Evolutionary conservation across 495 filamentous ascomycete species (phyloP).

Genomic region (Margaritispora aquatica): DNA sequence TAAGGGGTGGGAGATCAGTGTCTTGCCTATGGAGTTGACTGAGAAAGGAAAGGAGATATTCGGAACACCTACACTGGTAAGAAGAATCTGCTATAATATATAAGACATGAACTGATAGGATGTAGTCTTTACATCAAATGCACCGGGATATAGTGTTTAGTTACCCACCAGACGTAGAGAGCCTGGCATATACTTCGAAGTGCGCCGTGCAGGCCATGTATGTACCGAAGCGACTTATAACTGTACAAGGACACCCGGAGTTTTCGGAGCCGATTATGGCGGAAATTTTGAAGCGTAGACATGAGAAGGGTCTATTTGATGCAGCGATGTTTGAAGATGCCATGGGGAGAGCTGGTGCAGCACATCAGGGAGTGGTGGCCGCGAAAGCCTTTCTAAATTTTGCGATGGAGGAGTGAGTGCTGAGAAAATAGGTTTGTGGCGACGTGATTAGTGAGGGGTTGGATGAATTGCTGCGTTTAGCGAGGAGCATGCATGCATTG

Average conservation of each 20-base stretch:
- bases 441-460: neutral
- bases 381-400: conserved; percentile 68
- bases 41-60: conserved; percentile 68
- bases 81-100: conserved; percentile 10
- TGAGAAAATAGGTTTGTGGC: neutral
- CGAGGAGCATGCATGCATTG: neutral
- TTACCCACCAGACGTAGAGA: conserved; percentile 53
- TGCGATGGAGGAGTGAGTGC: conserved; percentile 42
- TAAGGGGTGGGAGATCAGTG: conserved; percentile 76
- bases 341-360: conserved; percentile 53
- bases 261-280: conserved; percentile 69
- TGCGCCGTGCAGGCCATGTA: conserved; percentile 84
- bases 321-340: conserved; percentile 58
- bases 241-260: conserved; percentile 90
- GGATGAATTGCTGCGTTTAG: neutral
- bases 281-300: conserved; percentile 58
- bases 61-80: conserved; percentile 58
- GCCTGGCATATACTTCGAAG: conserved; percentile 56
- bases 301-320: conserved; percentile 56
- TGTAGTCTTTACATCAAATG: conserved; percentile 80
- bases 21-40: conserved; percentile 64
- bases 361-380: conserved; percentile 72
- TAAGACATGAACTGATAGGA: neutral
- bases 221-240: conserved; percentile 55
- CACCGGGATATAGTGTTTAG: conserved; percentile 73